Base-by-base conservation (phyloP, 495 filamentous ascomycete genomes). In the Platismatia glauca region DNA sequence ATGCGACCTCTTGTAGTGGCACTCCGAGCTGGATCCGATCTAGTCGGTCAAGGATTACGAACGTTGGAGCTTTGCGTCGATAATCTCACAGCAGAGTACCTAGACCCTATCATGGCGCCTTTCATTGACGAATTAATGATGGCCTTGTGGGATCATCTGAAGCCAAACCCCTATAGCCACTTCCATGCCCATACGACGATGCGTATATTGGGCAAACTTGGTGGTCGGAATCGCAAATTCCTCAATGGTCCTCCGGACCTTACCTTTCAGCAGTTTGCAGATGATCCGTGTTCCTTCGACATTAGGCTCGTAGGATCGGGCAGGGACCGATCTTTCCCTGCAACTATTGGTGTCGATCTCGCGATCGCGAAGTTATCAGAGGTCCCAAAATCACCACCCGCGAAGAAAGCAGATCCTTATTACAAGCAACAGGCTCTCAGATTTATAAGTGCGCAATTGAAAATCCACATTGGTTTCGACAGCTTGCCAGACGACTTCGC, bases 121-220 rank as follows among this genome's bases (percentile, higher is more conserved):
- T 94, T 96, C 52, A 97, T 99, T 74, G 94, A 97, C 67, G 95
- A 99, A 65, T 75, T 99, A 59, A 97, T 97, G 92, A 90, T 90
- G 48, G 92, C 91, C 6, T 80, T 99, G 11, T 97, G 93, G 82
- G 90, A 96, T 62, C 95, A 97, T 70, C 79, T 99, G 38, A 87
- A 86, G 64, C 95, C 95, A 5, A 84, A 88, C 58, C 92, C 94
- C 0, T 96, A 97, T 70, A 95, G 89, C 67, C 95, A 99, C 69
- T 95, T 96, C 71, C 91, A 96, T 71, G 86, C 95, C 2, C 95
- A 99, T 70, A 97, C 94, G 0, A 97, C 95, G 0, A 95, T 97
- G 84, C 81, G 95, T n/a, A 99, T 99, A 58, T 81, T 99, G 4
- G 95, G 95, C 15, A 99, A 99, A 73, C 82, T 99, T 44, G 95